Percentiles rank a stretch among this genome's conserved stretches.
These are phyloP conservation scores for Ceriops decandra DNA, from an alignment of 345 rosid species.

Conservation along the genomic window DNA sequence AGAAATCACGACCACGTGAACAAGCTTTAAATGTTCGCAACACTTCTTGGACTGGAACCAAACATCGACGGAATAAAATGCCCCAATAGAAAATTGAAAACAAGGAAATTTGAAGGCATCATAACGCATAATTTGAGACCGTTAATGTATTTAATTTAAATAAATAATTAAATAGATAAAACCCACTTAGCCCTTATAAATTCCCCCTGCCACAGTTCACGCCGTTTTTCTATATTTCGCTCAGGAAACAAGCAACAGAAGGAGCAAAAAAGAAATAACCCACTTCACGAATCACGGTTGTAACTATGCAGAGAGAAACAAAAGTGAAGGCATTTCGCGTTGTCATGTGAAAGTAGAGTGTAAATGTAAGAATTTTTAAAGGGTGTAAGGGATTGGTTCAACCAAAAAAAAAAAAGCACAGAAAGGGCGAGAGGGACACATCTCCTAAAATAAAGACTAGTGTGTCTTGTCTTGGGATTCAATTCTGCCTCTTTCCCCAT, in stretches of 20 bases:
- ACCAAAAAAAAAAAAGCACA: not conserved
- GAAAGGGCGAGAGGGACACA: not conserved
- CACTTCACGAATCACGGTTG: constrained; percentile 33
- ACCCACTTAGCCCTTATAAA: too few species aligned
- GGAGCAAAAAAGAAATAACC: constrained; percentile 17
- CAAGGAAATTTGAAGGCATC: too few species aligned
- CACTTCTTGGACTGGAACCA: too few species aligned
- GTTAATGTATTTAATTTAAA: too few species aligned
- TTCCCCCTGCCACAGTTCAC: too few species aligned
- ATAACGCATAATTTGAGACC: too few species aligned
- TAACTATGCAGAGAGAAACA: not conserved
- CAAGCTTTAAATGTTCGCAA: not conserved
- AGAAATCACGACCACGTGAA: not conserved
- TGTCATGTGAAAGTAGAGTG: constrained; percentile 33
- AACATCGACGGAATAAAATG: too few species aligned
- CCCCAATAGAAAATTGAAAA: too few species aligned
- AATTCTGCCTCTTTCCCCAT: not conserved
- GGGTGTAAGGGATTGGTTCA: not conserved
- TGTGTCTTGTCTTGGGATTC: not conserved
- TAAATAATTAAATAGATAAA: too few species aligned
- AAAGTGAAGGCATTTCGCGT: not conserved
- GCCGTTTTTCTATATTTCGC: constrained; percentile 1
- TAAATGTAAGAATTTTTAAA: not conserved
- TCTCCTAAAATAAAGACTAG: not conserved
- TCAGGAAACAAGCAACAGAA: not conserved